A percentile compares a stretch with the other conserved stretches of the same genome.
These are phyloP conservation scores for Paraphaeosphaeria minitans DNA, from an alignment of 2,329 filamentous ascomycete species.

Conservation along the genomic window DNA sequence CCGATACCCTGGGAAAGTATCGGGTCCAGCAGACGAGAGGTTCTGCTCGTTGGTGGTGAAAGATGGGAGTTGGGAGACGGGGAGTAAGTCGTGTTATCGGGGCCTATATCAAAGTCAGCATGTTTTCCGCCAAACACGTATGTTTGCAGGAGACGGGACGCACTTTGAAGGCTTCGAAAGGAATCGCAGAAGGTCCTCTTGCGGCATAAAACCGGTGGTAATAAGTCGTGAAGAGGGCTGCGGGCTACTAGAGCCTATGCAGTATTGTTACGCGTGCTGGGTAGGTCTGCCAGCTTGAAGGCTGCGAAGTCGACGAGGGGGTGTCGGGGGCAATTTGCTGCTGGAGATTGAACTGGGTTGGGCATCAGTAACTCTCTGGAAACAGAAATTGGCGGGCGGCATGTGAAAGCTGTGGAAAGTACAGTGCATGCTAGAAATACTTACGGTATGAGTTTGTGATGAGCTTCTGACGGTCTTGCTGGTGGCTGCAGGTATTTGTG, in stretches of 20 bases:
- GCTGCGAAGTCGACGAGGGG: conserved; percentile 17
- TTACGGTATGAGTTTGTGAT: conserved; percentile 10
- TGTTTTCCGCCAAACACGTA: conserved; percentile 10
- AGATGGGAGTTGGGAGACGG: conserved; percentile 32
- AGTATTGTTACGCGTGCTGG: conserved; percentile 24
- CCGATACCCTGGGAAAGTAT: conserved; percentile 85
- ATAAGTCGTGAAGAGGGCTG: conserved; percentile 33
- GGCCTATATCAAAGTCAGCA: conserved; percentile 55
- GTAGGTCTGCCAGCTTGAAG: conserved; percentile 44
- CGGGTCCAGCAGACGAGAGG: conserved; percentile 80
- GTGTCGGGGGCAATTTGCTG: conserved; percentile 20
- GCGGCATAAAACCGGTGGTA: conserved; percentile 71
- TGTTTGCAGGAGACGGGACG: conserved; percentile 44
- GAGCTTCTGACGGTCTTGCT: not conserved
- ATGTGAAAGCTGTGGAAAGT: not conserved
- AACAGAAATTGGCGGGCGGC: conserved; percentile 11
- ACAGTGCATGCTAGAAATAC: conserved; percentile 3
- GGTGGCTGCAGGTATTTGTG: not conserved
- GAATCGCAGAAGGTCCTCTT: conserved; percentile 87
- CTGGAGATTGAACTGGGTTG: conserved; percentile 12
- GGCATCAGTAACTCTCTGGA: conserved; percentile 14
- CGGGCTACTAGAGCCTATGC: conserved; percentile 47
- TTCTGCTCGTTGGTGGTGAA: conserved; percentile 56
- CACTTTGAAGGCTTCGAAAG: conserved; percentile 94
- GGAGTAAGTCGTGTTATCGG: conserved; percentile 67